These are phyloP conservation scores for Colletotrichum tofieldiae DNA, from an alignment of 2,329 filamentous ascomycete genomes.

Conservation along the genomic window DNA sequence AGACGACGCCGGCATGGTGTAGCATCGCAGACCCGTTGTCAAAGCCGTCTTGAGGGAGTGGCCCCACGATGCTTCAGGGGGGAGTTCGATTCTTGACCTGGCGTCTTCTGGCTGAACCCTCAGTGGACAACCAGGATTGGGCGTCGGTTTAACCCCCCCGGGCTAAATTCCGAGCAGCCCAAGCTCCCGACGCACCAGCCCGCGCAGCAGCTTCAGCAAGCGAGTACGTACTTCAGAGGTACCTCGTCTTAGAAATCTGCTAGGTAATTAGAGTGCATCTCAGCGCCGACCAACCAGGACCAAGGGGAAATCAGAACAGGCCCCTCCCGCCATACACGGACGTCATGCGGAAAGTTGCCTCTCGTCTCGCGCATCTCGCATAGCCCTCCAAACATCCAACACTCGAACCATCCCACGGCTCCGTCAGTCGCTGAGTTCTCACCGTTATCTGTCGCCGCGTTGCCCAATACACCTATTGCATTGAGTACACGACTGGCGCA, in stretches of 20 bases:
- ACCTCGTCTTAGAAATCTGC: neutral
- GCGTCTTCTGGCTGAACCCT: neutral
- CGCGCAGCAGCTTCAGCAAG: constrained; percentile 6
- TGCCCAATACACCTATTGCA: neutral
- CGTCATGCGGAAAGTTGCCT: constrained; percentile 42
- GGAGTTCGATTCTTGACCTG: neutral
- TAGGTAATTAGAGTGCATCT: neutral
- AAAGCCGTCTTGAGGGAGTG: neutral
- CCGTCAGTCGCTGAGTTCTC: constrained; percentile 1
- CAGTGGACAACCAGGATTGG: neutral
- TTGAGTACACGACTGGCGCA: constrained; percentile 3
- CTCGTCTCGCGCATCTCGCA: constrained; percentile 38
- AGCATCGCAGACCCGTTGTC: neutral
- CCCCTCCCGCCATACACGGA: constrained; percentile 42
- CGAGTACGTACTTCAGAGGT: constrained; percentile 17
- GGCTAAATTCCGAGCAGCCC: constrained; percentile 26
- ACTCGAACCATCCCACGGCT: constrained; percentile 28
- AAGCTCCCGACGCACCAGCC: constrained; percentile 23
- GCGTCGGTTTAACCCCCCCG: constrained; percentile 1
- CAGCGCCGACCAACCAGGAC: constrained; percentile 36
- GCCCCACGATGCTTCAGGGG: neutral
- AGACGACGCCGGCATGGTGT: neutral
- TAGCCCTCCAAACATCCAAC: constrained; percentile 30
- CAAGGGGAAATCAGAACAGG: constrained; percentile 28
- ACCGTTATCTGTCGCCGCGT: neutral